These are phyloP conservation scores for Mortierella sp. DNA, from an alignment of 371 early-diverging fungal species.

Conservation along the genomic window DNA sequence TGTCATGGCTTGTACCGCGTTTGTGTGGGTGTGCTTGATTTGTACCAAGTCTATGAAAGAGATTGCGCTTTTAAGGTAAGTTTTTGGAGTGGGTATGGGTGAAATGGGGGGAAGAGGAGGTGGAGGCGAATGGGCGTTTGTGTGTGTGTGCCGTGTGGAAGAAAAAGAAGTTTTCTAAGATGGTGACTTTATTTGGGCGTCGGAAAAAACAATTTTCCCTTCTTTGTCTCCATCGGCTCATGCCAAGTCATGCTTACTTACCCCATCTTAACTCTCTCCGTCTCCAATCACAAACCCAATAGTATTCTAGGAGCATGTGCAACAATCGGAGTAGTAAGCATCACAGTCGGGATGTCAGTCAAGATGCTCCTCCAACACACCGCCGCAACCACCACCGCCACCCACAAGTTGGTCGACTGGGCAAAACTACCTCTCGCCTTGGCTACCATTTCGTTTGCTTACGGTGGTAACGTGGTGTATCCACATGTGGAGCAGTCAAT, in stretches of 20 bases:
- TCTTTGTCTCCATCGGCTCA: not conserved
- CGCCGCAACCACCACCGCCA: not conserved
- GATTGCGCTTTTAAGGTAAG: constrained; percentile 39
- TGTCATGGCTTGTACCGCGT: constrained; percentile 24
- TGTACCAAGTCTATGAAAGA: constrained; percentile 53
- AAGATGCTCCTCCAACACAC: constrained; percentile 17
- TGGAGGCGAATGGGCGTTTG: constrained; percentile 1
- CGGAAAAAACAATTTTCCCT: constrained; percentile 1
- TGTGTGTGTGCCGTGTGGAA: not conserved
- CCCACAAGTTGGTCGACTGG: constrained; percentile 66
- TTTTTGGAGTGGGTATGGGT: not conserved
- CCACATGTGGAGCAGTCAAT: constrained; percentile 90
- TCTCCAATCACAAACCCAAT: not conserved
- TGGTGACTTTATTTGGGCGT: not conserved
- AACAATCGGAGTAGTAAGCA: constrained; percentile 38
- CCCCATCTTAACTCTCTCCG: not conserved
- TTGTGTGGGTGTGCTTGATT: constrained; percentile 48
- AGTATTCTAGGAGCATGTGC: constrained; percentile 44
- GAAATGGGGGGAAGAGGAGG: no score
- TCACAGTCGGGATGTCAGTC: constrained; percentile 34
- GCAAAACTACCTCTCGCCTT: constrained; percentile 68
- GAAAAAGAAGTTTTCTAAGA: not conserved
- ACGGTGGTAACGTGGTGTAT: constrained; percentile 85
- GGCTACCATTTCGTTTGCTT: constrained; percentile 82
- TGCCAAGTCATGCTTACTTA: not conserved